A percentile compares a stretch with the other conserved stretches of the same genome.
Evolutionary conservation across 2,329 filamentous ascomycete genomes (phyloP).

Genomic region (Graphilbum fragrans): DNA sequence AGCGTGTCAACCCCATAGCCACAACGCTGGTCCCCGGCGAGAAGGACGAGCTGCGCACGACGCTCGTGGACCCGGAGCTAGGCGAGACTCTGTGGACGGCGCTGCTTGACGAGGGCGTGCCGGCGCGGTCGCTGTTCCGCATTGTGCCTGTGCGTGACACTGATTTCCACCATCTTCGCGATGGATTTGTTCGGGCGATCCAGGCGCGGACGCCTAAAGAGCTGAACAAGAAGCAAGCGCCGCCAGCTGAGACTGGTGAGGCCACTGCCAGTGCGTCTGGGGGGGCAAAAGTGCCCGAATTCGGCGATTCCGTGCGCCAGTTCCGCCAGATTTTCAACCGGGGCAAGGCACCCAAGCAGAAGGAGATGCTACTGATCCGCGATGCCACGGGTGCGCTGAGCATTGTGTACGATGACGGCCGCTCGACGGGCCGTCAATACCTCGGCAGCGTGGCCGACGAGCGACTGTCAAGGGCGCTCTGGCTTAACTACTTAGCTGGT

Average conservation of each 20-base stretch:
- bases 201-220: constrained; percentile 51
- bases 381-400: constrained; percentile 53
- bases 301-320: constrained; percentile 60
- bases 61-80: constrained; percentile 56
- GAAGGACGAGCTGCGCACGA: constrained; percentile 57
- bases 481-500: constrained; percentile 83
- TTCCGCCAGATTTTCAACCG: constrained; percentile 78
- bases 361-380: constrained; percentile 62
- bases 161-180: constrained; percentile 83
- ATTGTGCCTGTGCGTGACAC: constrained; percentile 88
- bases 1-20: constrained; percentile 62
- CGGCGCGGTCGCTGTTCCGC: constrained; percentile 63
- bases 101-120: constrained; percentile 51
- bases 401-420: constrained; percentile 51
- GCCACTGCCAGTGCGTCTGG: constrained; percentile 8
- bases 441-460: constrained; percentile 69
- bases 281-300: constrained; percentile 25
- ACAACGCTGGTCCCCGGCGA: constrained; percentile 76
- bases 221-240: background rate
- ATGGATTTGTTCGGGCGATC: constrained; percentile 81
- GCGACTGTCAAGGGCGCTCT: constrained; percentile 67
- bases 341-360: constrained; percentile 67
- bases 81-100: constrained; percentile 65
- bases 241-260: constrained; percentile 24
- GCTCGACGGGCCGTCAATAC: constrained; percentile 31